A percentile compares a stretch with the other conserved stretches of the same genome.
phyloP scores from a whole-genome alignment of 371 early-diverging fungal genomes.

The Thermomucor indicae-seudaticae region DNA sequence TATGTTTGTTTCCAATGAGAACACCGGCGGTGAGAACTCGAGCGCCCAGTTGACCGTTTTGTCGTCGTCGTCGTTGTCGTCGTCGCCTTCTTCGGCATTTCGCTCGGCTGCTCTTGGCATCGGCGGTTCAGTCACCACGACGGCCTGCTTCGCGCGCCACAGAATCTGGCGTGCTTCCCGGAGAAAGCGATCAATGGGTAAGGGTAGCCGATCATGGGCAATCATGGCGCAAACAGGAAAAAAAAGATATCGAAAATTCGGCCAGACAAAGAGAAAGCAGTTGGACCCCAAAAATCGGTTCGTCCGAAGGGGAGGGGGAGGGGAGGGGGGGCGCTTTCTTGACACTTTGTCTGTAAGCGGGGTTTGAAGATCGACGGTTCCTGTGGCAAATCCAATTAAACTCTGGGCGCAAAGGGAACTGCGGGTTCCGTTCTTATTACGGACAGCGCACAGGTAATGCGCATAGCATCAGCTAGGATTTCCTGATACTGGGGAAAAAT shows the following conservation, averaged over 20 bases:
- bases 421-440: too few relatives aligned
- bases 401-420: too few relatives aligned
- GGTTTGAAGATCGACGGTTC: too few relatives aligned
- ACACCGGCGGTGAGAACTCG: constrained; percentile 32
- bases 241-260: background rate
- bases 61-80: constrained; percentile 11
- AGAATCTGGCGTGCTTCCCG: constrained; percentile 17
- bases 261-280: background rate
- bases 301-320: too few relatives aligned
- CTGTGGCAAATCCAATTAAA: too few relatives aligned
- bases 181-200: constrained; percentile 11
- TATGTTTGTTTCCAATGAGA: constrained; percentile 46
- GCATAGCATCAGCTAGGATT: too few relatives aligned
- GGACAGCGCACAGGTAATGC: too few relatives aligned
- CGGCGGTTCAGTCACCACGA: constrained; percentile 1
- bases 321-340: too few relatives aligned
- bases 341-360: too few relatives aligned
- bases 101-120: constrained; percentile 2
- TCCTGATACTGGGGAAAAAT: too few relatives aligned
- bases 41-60: constrained; percentile 40
- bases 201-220: too few relatives aligned
- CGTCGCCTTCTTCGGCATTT: constrained; percentile 1
- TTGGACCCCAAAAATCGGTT: background rate
- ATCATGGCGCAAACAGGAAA: too few relatives aligned
- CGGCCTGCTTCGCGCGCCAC: constrained; percentile 7